Base-by-base conservation (phyloP, 257 asterid species). In the Solanum phureja region DNA sequence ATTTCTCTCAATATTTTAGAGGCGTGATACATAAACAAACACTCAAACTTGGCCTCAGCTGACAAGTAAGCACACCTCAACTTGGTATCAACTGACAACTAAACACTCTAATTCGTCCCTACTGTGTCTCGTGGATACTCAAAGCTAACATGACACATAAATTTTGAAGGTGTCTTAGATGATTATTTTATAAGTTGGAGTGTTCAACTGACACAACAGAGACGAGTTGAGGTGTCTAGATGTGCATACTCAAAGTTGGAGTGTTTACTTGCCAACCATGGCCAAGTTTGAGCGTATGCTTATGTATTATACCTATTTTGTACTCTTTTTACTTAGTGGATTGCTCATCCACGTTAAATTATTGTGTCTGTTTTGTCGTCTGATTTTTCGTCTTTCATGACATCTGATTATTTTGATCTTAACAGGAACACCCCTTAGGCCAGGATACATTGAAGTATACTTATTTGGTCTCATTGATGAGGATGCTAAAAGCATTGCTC, bases 381-480 rank as follows among this genome's bases (percentile, higher is more conserved):
- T 66, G 19, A 66, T 24, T 11, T 27, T 12, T 13, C 23, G 2
- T 71, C 42, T 16, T 34, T 72, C 83, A 35, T 21, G 52, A 74
- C 52, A 35, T 10, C 49, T 21, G 3, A 35, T 11, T 74, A 21
- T 74, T 74, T 35, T 74, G 1, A 74, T 35, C 31, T 35, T 19
- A 21, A 35, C 83, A 74, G 83, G 93, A 60, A 91, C 93, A 4
- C 93, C 93, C 18, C 91, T 90, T 29, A 89, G 91, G 23, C 91
- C 91, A 2, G 91, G 92, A 72, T 89, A 89, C 86, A 86, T 91
- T 27, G 93, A 91, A 81, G 92, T 91, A 3, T 91, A 90, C 88
- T 89, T 90, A 75, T 91, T 91, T 88, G 93, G 93, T 37, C 87
- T 91, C 4, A 75, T 91, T 16, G 93, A 91, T 64, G 93, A 91